These are phyloP conservation scores for Backusella psychrophila DNA, from an alignment of 192 early-diverging fungal genomes.

Conservation along the genomic window DNA sequence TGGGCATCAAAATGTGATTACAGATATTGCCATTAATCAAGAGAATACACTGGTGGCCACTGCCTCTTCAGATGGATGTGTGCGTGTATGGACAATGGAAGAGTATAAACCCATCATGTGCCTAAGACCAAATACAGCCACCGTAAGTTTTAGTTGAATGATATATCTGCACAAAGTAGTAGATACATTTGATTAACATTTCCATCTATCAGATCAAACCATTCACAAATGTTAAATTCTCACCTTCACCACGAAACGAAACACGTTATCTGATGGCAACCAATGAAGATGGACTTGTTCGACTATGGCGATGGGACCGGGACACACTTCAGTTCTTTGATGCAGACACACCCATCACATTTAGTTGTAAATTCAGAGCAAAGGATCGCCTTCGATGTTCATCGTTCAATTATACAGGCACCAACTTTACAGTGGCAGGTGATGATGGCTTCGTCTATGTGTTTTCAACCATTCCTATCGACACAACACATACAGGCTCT, in stretches of 20 bases:
- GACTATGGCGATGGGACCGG: constrained; percentile 72
- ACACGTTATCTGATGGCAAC: constrained; percentile 69
- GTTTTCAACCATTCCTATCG: constrained; percentile 63
- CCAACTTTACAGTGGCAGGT: constrained; percentile 77
- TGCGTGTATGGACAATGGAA: constrained; percentile 75
- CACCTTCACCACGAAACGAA: constrained; percentile 69
- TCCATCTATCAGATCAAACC: constrained; percentile 39
- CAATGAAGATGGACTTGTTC: constrained; percentile 66
- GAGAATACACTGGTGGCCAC: constrained; percentile 81
- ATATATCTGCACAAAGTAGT: constrained; percentile 14
- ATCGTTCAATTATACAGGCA: constrained; percentile 77
- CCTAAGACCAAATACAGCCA: constrained; percentile 39
- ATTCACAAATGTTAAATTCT: constrained; percentile 68
- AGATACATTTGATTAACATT: constrained; percentile 14
- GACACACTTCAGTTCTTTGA: constrained; percentile 49
- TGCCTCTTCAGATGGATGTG: constrained; percentile 70
- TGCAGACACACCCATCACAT: constrained; percentile 47
- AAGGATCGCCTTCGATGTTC: constrained; percentile 56
- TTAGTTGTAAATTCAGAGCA: constrained; percentile 50
- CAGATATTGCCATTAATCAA: constrained; percentile 72
- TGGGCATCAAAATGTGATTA: constrained; percentile 74
- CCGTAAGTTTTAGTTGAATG: constrained; percentile 25
- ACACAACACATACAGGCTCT: constrained; percentile 26
- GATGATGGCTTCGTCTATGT: constrained; percentile 74
- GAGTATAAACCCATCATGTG: constrained; percentile 65